Conservation (phyloP, 331 rosid genomes). For the Malus hybrid region DNA sequence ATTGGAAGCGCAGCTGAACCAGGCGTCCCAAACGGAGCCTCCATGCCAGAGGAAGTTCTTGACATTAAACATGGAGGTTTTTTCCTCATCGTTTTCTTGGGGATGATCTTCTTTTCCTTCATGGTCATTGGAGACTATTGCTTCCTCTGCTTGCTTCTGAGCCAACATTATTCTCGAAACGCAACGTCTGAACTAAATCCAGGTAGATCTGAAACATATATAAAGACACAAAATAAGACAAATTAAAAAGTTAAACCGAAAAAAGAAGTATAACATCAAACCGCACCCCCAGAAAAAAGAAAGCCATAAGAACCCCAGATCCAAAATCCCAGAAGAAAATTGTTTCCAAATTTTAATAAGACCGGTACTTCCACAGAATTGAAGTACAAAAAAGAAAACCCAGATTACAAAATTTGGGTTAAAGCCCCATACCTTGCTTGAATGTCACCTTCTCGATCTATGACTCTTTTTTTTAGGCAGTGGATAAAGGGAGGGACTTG, state of each 20-base stretch:
- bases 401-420: background rate
- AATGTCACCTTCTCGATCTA: conserved; percentile 52
- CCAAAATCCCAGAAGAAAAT: conserved; percentile 24
- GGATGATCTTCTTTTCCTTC: conserved; percentile 26
- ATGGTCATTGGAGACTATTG: conserved; percentile 55
- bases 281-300: conserved; percentile 50
- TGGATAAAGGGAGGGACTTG: background rate
- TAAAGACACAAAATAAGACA: conserved; percentile 34
- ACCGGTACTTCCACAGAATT: conserved; percentile 4
- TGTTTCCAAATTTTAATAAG: background rate
- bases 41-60: conserved; percentile 88
- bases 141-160: conserved; percentile 85
- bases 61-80: conserved; percentile 40
- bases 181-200: conserved; percentile 15
- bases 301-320: conserved; percentile 37
- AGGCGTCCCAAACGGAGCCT: conserved; percentile 95
- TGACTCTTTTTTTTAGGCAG: conserved; percentile 11
- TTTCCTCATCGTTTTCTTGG: conserved; percentile 21
- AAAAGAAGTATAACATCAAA: conserved; percentile 5
- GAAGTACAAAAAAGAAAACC: background rate
- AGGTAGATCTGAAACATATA: conserved; percentile 44
- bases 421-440: conserved; percentile 30
- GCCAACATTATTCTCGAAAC: conserved; percentile 50
- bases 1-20: conserved; percentile 99
- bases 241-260: background rate